Evolutionary conservation across 106 monocot genomes (phyloP), one percentile per base, ranked within the genome.

Genomic region (Phalaenopsis equestris): DNA sequence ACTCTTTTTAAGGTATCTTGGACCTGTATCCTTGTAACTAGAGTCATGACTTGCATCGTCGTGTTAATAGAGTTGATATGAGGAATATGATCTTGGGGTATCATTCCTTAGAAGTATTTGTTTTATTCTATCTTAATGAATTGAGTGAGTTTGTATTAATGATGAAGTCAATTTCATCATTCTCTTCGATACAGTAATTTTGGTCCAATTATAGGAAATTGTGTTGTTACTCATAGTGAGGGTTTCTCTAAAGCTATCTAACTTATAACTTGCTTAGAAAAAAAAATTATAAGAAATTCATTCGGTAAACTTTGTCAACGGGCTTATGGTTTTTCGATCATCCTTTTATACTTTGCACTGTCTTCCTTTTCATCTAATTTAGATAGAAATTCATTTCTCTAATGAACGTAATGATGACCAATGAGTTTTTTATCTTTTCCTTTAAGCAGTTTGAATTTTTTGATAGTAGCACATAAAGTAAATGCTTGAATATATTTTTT

Each of bases 1-100:
- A 82, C 91, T 2, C 83, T 85, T 0, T 83, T 97, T 77, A 94
- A 97, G 92, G 96, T 93, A 84, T 30, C 11, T 42, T 2, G 74
- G 43, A 75, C n/a, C 17, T 42, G 37, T 45, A 7, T 75, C 74
- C 43, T 45, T 17, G 18, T 75, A 17, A 45, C 17, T 45, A 75
- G 37, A 42, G n/a, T 52, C 15, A 17, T 19, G 74, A 39, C 5
- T 14, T 70, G 70, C 10, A 18, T 4, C 43, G 16, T 16, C 2
- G 16, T 12, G 17, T 19, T 15, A 43, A 17, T 74, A 19, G 2
- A 43, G 23, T 72, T 41, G 16, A 43, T 64, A 23, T n/a, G 5
- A 21, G 19, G 21, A 19, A 64, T 7, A 64, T 23, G 18, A n/a
- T 6, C 61, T n/a, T 61, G 21, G 61, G 61, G 7, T 21, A 61